A percentile compares a stretch with the other conserved stretches of the same genome.
phyloP scores from a whole-genome alignment of 2,329 filamentous ascomycete species.

The Esteya vermicola region DNA sequence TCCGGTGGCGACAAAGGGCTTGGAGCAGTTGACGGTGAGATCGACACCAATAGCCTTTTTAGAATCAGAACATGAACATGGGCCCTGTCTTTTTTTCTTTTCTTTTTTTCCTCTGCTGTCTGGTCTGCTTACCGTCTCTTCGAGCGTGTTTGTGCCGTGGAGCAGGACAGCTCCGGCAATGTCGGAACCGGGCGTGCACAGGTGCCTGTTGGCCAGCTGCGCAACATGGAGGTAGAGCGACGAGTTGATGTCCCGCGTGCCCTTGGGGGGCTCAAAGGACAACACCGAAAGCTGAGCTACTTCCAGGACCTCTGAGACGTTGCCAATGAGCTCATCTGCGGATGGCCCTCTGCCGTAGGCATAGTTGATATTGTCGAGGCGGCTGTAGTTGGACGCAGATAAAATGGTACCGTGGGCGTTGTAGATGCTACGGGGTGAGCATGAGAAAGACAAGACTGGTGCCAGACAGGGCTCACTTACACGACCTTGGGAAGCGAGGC shows the following conservation, averaged over 20 bases:
- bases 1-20: slow-evolving; percentile 36
- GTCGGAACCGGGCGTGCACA: slow-evolving; percentile 17
- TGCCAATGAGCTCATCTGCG: slow-evolving; percentile 14
- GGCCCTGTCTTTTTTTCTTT: too few relatives aligned
- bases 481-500: too few relatives aligned
- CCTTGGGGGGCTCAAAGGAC: slow-evolving; percentile 13
- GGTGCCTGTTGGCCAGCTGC: slow-evolving; percentile 16
- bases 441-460: background rate
- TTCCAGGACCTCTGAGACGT: slow-evolving; percentile 17
- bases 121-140: too few relatives aligned
- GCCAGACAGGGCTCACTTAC: too few relatives aligned
- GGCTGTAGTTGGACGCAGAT: slow-evolving; percentile 18
- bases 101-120: too few relatives aligned
- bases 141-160: slow-evolving; percentile 41
- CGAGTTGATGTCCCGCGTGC: slow-evolving; percentile 18
- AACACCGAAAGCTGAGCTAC: slow-evolving; percentile 18
- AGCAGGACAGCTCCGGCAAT: slow-evolving; percentile 18
- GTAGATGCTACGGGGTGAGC: background rate
- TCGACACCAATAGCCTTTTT: slow-evolving; percentile 40
- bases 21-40: slow-evolving; percentile 33
- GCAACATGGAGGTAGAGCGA: slow-evolving; percentile 19
- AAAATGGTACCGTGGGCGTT: slow-evolving; percentile 13
- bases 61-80: too few relatives aligned
- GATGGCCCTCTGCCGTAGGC: slow-evolving; percentile 14
- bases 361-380: slow-evolving; percentile 20